Evolutionary conservation across 2,329 filamentous ascomycete genomes (phyloP), one percentile per base, ranked within the genome.

Genomic region (Colletotrichum paranaense): DNA sequence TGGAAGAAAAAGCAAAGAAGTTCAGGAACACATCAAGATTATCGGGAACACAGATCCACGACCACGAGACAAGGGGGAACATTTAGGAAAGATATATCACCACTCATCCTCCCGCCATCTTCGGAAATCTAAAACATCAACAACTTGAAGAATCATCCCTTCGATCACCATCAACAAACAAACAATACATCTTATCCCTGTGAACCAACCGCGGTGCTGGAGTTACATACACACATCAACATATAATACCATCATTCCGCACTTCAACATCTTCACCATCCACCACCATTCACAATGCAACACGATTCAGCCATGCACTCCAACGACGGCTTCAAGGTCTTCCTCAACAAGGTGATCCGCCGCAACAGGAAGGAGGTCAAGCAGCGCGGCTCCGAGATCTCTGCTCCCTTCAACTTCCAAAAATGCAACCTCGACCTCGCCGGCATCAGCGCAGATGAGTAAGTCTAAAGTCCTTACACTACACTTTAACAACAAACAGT

Each of bases 361-460:
- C 79, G 85, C 57, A 80, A 83, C 62, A 81, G 84, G 68, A 87
- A 86, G 78, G 80, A 86, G 77, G 79, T 82, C 59, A 85, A 85
- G 78, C 79, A 80, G 24, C 42, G 42, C 42, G 78, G 77, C n/a
- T 72, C 86, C 16, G 82, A 87, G 65, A 89, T 89, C 79, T 91
- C 89, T 62, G 86, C 86, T 11, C 90, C 90, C 0, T 92, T 89
- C 80, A 85, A 91, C 79, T 88, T 91, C 77, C 87, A 88, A 78
- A 86, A 86, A 71, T 88, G 90, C 77, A 81, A 84, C n/a, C 82
- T 87, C 53, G 81, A 81, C 56, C 81, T 91, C 16, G 88, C 88
- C 2, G 90, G 89, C 52, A 83, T 91, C 55, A 88, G 87, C 58
- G 85, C 89, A 75, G 88, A 91, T 76, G 89, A 92, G 89, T 91